Percentiles rank a stretch among this genome's conserved stretches.
Evolutionary conservation across 202 grass and related monocot genomes (phyloP).

Genomic region (Schoenoplectus triqueter): DNA sequence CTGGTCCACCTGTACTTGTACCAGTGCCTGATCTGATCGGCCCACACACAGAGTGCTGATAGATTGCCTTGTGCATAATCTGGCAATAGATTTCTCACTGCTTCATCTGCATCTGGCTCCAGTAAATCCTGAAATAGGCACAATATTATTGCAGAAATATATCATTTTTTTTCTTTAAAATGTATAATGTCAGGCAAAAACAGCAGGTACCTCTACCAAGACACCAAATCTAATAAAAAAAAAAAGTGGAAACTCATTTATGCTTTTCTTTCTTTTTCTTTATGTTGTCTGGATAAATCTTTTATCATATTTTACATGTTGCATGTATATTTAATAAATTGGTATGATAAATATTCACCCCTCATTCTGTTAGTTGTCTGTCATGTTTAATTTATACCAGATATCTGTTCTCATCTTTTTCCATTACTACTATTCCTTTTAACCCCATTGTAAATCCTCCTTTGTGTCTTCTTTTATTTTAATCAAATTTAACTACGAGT

Average conservation of each 20-base stretch:
- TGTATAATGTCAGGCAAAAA: not conserved
- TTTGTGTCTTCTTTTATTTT: not conserved
- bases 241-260: not conserved
- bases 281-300: not conserved
- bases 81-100: slow-evolving; percentile 70
- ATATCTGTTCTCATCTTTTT: not conserved
- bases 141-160: slow-evolving; percentile 10
- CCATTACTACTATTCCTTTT: not conserved
- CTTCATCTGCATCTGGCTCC: slow-evolving; percentile 60
- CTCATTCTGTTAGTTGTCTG: not conserved
- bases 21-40: slow-evolving; percentile 86
- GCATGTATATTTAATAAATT: not conserved
- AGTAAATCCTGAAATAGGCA: slow-evolving; percentile 53
- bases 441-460: not conserved
- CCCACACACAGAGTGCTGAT: slow-evolving; percentile 75
- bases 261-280: not conserved
- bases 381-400: not conserved
- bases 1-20: slow-evolving; percentile 71
- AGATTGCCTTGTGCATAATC: slow-evolving; percentile 69
- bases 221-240: not conserved
- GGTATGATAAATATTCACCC: not conserved
- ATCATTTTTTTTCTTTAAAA: not conserved
- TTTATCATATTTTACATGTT: not conserved
- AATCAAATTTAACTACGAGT: not conserved
- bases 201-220: not conserved